Percentiles rank a stretch among this genome's conserved stretches.
phyloP scores from a whole-genome alignment of 192 early-diverging fungal species.

The Rhizoclosmatium globosum region DNA sequence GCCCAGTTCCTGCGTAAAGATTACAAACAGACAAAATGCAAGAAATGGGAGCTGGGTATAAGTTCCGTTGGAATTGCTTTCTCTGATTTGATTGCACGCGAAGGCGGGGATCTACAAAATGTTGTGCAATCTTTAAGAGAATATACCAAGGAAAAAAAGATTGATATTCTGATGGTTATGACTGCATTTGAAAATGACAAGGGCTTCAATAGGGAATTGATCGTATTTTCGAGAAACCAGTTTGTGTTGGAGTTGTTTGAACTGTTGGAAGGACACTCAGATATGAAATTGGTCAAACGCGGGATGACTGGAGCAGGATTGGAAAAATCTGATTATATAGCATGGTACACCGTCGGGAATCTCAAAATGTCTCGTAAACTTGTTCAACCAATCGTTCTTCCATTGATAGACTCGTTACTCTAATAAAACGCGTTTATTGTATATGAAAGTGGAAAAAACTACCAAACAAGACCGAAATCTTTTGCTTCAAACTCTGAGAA shows the following conservation, averaged over 20 bases:
- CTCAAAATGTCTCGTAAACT: conserved; percentile 68
- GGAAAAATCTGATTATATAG: conserved; percentile 3
- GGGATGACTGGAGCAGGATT: not conserved
- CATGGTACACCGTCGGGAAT: conserved; percentile 61
- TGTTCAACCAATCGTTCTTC: conserved; percentile 60
- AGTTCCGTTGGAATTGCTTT: conserved; percentile 64
- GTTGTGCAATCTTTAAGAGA: conserved; percentile 34
- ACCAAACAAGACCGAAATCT: not conserved
- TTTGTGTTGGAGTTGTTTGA: conserved; percentile 16
- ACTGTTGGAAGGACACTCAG: conserved; percentile 42
- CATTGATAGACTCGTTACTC: conserved; percentile 68
- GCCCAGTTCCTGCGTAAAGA: conserved; percentile 72
- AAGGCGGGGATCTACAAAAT: conserved; percentile 51
- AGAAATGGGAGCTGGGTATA: conserved; percentile 65
- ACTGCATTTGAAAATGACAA: conserved; percentile 57
- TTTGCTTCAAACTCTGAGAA: not conserved
- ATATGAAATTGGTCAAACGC: conserved; percentile 39
- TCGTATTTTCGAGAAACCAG: conserved; percentile 18
- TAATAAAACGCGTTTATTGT: not conserved
- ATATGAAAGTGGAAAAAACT: not conserved
- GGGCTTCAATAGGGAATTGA: conserved; percentile 71
- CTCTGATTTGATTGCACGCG: conserved; percentile 48
- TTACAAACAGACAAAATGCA: conserved; percentile 72
- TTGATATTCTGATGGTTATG: conserved; percentile 69
- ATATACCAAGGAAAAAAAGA: conserved; percentile 47